Base-by-base conservation (phyloP, 208 protist genomes). In the Leishmania major region DNA sequence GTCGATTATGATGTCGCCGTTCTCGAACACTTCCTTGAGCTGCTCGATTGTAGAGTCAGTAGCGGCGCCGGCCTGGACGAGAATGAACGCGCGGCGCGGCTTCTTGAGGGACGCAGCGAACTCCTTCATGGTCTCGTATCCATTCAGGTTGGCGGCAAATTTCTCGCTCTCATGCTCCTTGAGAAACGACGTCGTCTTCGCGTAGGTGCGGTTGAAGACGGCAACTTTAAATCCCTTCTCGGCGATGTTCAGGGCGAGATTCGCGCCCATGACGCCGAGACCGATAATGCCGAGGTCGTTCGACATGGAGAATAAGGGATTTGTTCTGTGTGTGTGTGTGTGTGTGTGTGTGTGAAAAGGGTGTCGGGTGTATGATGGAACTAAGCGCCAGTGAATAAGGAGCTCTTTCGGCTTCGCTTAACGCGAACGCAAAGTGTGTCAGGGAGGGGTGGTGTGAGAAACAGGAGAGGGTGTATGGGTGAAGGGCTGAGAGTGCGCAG, bases 181-280 rank as follows among this genome's bases (percentile, higher is more conserved):
- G 13, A 99, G 93, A 83, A 98, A 98, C 25, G 91, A 90, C 45
- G 97, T 85, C 57, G 96, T 92, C 85, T 98, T 98, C 59, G 82
- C 47, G 75, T 86, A 88, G 13, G 97, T 98, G 84, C 98, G 94
- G 87, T 99, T 99, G 87, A 94, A 98, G 25, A 99, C 94, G 17
- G 97, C 92, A 19, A 99, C 96, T 6, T 92, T 84, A 80, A 99
- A 99, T 55, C 98, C 98, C 78, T 99, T 94, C 80, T 98, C 94
- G 35, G 97, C 98, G 86, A 99, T 99, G 92, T 99, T 99, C 49
- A 99, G 92, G 19, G 98, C 98, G 45, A 99, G 87, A 90, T 99
- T 99, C 84, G 99, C 92, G 79, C 99, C 99, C 99, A 99, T 99
- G 35, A 99, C 99, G 78, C 95, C 99, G 15, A 99, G 93, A 67